Evolutionary conservation across 768 basidiomycete genomes (phyloP), one percentile per base, ranked within the genome.

Genomic region (Tylopilus subfusipes): DNA sequence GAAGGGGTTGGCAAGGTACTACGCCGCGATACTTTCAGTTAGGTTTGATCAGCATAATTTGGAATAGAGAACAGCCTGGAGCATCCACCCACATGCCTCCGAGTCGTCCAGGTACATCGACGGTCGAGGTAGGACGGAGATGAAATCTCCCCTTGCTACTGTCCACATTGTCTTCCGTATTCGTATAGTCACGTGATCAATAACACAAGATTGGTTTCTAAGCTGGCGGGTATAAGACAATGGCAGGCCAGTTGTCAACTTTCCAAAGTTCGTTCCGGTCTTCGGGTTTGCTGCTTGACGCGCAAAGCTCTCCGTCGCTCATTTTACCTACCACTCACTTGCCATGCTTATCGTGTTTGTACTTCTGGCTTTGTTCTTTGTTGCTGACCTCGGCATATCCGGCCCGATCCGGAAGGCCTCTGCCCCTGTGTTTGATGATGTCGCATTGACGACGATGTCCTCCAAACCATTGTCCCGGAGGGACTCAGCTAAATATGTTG

Each of bases 401-500:
- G 50, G 55, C 40, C 67, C 67, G 44, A 47, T 68, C 40, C 10
- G 42, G 30, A 45, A 33, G 21, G 5, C n/a, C 5, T 3, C 21
- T 14, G 14, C 49, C 55, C 52, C 50, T 56, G 16, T 48, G 9
- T 27, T 36, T 4, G 44, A 29, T 33, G 38, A 29, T 25, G 12
- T 50, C 30, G 30, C 55, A 31, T 43, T 8, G 31, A 49, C 42
- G 24, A 25, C 46, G 45, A 54, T 52, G 50, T 33, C 29, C 42
- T 13, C 19, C 16, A 47, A 36, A 36, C 21, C 45, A 31, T 48
- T 53, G 6, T 13, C 61, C 29, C 53, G 42, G 59, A 60, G 63
- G 19, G 59, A 56, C 42, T 45, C 61, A 0, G 42, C 61, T 1
- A 73, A 83, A 75, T 76, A 75, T 63, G 81, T 84, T 19, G 74